These are phyloP conservation scores for Patellifolia procumbens DNA, from an alignment of 179 eudicot genomes.

Conservation along the genomic window DNA sequence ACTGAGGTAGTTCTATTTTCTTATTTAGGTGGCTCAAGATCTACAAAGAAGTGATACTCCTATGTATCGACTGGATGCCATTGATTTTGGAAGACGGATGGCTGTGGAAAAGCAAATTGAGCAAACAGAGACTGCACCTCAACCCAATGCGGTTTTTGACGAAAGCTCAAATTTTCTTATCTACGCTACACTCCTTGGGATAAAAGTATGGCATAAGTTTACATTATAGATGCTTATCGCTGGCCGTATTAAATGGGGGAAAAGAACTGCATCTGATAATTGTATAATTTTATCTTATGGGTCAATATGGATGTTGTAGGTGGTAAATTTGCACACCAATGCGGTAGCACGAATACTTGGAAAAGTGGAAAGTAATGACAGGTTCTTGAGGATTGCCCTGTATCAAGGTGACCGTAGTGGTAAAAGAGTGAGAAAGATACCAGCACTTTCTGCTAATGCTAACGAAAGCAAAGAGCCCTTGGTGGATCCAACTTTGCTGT, in stretches of 20 bases:
- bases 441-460: constrained; percentile 88
- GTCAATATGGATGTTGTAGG: constrained; percentile 39
- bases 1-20: constrained; percentile 18
- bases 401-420: constrained; percentile 95
- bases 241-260: not conserved
- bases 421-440: constrained; percentile 86
- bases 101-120: constrained; percentile 93
- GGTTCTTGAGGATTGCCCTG: constrained; percentile 84
- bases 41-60: constrained; percentile 93
- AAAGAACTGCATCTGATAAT: not conserved
- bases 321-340: constrained; percentile 87
- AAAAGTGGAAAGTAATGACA: constrained; percentile 96
- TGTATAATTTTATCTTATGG: not conserved
- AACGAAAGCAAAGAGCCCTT: constrained; percentile 95
- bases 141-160: constrained; percentile 91
- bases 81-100: constrained; percentile 97
- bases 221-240: constrained; percentile 3
- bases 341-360: constrained; percentile 90
- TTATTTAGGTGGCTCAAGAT: constrained; percentile 90
- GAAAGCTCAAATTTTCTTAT: constrained; percentile 96
- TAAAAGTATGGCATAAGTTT: constrained; percentile 61
- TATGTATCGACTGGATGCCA: constrained; percentile 82
- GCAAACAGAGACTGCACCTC: constrained; percentile 82
- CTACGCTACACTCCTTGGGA: constrained; percentile 92
- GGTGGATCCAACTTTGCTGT: constrained; percentile 84